Evolutionary conservation across 768 basidiomycete species (phyloP), one percentile per base, ranked within the genome.

Genomic region (Mycena metata): DNA sequence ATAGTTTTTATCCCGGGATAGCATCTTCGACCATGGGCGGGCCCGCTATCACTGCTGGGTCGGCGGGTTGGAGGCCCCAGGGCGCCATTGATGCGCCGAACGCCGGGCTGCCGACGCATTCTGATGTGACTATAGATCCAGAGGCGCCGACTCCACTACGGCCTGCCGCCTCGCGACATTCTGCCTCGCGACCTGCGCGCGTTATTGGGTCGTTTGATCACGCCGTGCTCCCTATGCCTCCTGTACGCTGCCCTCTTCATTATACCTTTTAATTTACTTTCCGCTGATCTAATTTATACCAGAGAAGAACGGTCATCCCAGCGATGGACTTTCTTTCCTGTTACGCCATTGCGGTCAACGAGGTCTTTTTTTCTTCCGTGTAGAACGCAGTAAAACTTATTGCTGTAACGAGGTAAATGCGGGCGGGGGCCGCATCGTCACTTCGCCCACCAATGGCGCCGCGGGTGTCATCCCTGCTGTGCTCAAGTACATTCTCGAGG

Each of bases 311-410:
- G 11, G 90, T 91, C 72, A 96, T 98, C 57, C 96, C 96, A 0
- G 96, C 95, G 0, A 90, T 99, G 80, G 96, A 99, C 75, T 96
- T 96, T 75, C 82, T 99, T 67, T 93, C 92, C 1, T 95, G 94
- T 68, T 98, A 98, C 78, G 96, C 96, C 3, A 96, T 96, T 60
- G 94, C 95, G 19, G 95, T 96, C 15, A 97, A 97, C 74, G 96
- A 98, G 77, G 96, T 97, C 30, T 6, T 30, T 30, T 30, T 6
- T 30, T 30, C 6, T 30, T 3, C 6, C 30, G 30, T 30, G 30
- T 6, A 3, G 6, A 30, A 30, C 6, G 30, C 6, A 6, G 30
- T 30, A 30, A 30, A 30, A 30, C 30, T 30, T 4, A 96, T 96
- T 60, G 94, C 95, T 21, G 95, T 96, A 15, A 97, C 74, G 96